These are phyloP conservation scores for Corylus americana DNA, from an alignment of 306 rosid genomes.

Conservation along the genomic window DNA sequence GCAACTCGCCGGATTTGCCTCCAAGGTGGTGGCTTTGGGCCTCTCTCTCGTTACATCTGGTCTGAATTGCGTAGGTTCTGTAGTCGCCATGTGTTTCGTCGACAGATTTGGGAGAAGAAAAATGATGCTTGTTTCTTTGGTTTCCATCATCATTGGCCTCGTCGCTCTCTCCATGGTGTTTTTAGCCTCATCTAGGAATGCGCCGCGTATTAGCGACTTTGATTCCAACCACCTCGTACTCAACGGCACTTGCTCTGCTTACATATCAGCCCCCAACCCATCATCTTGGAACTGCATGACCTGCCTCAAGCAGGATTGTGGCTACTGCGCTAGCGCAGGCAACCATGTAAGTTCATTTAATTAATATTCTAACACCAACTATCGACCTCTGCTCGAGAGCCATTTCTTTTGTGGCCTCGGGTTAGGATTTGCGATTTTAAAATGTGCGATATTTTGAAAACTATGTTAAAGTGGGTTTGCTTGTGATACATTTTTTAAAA, in stretches of 20 bases:
- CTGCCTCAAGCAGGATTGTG: constrained; percentile 62
- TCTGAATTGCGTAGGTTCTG: constrained; percentile 62
- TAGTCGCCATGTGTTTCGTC: constrained; percentile 59
- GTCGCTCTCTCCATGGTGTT: constrained; percentile 50
- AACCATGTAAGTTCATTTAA: constrained; percentile 39
- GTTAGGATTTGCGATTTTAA: no score
- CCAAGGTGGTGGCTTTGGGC: constrained; percentile 70
- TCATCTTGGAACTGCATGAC: constrained; percentile 76
- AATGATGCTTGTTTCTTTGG: constrained; percentile 63
- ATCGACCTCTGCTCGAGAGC: no score
- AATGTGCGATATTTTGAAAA: no score
- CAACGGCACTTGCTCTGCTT: constrained; percentile 65
- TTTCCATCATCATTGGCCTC: constrained; percentile 59
- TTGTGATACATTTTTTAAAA: no score
- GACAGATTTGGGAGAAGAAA: constrained; percentile 73
- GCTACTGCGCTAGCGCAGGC: constrained; percentile 51
- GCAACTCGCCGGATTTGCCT: constrained; percentile 83
- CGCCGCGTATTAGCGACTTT: constrained; percentile 46
- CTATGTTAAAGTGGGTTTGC: no score
- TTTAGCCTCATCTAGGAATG: constrained; percentile 47
- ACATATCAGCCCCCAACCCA: constrained; percentile 35
- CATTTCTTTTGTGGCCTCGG: no score
- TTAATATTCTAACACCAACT: no score
- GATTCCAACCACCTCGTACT: constrained; percentile 61
- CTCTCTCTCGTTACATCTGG: constrained; percentile 82